Conservation (phyloP, 2,329 filamentous ascomycete genomes). For the Alternaria conjuncta region DNA sequence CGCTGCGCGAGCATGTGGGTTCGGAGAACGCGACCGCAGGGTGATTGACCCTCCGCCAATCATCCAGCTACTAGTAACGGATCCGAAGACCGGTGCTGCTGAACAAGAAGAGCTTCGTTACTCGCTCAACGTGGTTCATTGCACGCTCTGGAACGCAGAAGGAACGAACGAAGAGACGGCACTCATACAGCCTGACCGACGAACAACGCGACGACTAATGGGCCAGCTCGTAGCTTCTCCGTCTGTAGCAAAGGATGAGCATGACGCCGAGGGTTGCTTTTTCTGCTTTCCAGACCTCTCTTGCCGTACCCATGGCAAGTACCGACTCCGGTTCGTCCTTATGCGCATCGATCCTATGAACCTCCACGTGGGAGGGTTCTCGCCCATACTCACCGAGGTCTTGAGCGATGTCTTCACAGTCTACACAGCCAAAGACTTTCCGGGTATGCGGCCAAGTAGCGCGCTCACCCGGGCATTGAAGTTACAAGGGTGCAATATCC, state of each 20-base stretch:
- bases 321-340: constrained; percentile 75
- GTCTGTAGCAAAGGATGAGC: constrained; percentile 77
- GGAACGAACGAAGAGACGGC: constrained; percentile 72
- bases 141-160: constrained; percentile 74
- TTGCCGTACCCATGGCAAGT: constrained; percentile 77
- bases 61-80: constrained; percentile 72
- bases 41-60: constrained; percentile 87
- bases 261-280: constrained; percentile 76
- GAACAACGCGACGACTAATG: constrained; percentile 78
- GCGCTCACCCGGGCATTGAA: constrained; percentile 75
- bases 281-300: constrained; percentile 86
- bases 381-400: constrained; percentile 57
- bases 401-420: constrained; percentile 78
- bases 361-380: constrained; percentile 60
- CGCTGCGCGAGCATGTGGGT: constrained; percentile 80
- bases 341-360: constrained; percentile 71
- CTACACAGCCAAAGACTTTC: constrained; percentile 85
- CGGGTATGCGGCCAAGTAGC: constrained; percentile 81
- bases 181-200: constrained; percentile 71
- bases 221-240: constrained; percentile 78
- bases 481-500: constrained; percentile 81
- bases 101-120: constrained; percentile 67
- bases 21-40: constrained; percentile 80
- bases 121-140: constrained; percentile 75
- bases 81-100: constrained; percentile 57